phyloP scores from a whole-genome alignment of 2,329 filamentous ascomycete species.

The Fusarium nodosum region DNA sequence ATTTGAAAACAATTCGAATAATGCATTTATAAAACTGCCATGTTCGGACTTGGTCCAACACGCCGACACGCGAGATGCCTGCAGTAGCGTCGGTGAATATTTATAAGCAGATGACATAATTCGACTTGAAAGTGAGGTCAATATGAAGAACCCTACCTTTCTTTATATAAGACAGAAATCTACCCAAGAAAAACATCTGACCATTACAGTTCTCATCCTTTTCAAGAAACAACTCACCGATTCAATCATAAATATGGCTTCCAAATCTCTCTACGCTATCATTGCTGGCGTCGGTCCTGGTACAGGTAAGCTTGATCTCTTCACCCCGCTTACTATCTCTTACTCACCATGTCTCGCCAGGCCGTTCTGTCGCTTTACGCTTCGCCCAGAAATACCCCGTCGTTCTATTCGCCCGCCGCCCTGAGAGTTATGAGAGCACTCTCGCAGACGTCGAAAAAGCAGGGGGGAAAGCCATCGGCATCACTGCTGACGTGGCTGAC shows the following conservation, averaged over 20 bases:
- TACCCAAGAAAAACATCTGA: not conserved
- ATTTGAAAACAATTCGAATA: no score
- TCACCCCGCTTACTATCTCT: slow-evolving; percentile 1
- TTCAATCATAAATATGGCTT: slow-evolving; percentile 25
- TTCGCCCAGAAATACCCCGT: slow-evolving; percentile 78
- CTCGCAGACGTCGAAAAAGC: slow-evolving; percentile 75
- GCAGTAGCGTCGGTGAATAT: slow-evolving; percentile 12
- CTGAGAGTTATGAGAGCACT: slow-evolving; percentile 74
- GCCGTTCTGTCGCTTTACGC: slow-evolving; percentile 65
- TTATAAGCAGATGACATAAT: slow-evolving; percentile 45
- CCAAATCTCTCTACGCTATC: slow-evolving; percentile 70
- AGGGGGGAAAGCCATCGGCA: slow-evolving; percentile 78
- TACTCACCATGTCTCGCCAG: slow-evolving; percentile 42
- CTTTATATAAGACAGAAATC: not conserved
- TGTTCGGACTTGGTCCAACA: not conserved
- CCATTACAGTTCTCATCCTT: no score
- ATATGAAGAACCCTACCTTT: not conserved
- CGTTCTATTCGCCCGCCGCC: slow-evolving; percentile 78
- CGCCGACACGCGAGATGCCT: not conserved
- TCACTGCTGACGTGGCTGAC: slow-evolving; percentile 67
- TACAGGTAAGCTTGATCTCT: slow-evolving; percentile 59
- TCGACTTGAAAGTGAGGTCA: slow-evolving; percentile 17
- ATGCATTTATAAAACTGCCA: no score
- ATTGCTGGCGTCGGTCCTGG: slow-evolving; percentile 81
- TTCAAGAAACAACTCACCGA: no score